A percentile compares a stretch with the other conserved stretches of the same genome.
These are phyloP conservation scores for Mychonastes homosphaera DNA, from an alignment of 139 green algal species.

Conservation along the genomic window DNA sequence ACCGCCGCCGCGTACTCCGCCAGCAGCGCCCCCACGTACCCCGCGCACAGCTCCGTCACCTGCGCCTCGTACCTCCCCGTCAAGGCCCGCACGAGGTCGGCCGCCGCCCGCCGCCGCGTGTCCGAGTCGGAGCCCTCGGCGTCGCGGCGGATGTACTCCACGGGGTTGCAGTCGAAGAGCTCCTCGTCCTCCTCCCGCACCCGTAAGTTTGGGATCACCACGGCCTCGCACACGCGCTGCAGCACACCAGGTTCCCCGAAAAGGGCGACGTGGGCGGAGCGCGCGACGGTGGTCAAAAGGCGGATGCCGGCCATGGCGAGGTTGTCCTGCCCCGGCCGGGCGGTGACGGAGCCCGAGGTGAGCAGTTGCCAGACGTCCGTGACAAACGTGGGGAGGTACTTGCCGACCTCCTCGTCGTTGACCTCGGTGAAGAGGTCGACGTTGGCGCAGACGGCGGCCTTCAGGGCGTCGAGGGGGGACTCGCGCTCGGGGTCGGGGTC, in stretches of 20 bases:
- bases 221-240: constrained; percentile 67
- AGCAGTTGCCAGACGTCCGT: constrained; percentile 83
- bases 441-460: constrained; percentile 38
- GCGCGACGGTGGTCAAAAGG: constrained; percentile 77
- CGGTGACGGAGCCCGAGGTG: too few relatives aligned
- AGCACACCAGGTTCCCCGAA: constrained; percentile 51
- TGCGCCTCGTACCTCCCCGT: constrained; percentile 65
- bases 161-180: constrained; percentile 88
- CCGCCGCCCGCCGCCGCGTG: constrained; percentile 80
- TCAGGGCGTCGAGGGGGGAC: constrained; percentile 57
- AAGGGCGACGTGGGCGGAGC: constrained; percentile 68
- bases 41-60: constrained; percentile 72
- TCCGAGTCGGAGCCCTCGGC: constrained; percentile 90
- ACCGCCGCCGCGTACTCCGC: too few relatives aligned
- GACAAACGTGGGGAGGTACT: constrained; percentile 71
- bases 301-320: constrained; percentile 67
- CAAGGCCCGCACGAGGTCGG: constrained; percentile 81
- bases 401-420: constrained; percentile 93
- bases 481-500: constrained; percentile 60
- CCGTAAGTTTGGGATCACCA: constrained; percentile 81
- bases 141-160: constrained; percentile 93
- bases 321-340: constrained; percentile 58
- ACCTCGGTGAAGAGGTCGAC: constrained; percentile 81
- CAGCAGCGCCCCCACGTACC: constrained; percentile 40
- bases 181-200: constrained; percentile 68